phyloP scores from a whole-genome alignment of 148 eudicot species.

The Linanthus parryae region DNA sequence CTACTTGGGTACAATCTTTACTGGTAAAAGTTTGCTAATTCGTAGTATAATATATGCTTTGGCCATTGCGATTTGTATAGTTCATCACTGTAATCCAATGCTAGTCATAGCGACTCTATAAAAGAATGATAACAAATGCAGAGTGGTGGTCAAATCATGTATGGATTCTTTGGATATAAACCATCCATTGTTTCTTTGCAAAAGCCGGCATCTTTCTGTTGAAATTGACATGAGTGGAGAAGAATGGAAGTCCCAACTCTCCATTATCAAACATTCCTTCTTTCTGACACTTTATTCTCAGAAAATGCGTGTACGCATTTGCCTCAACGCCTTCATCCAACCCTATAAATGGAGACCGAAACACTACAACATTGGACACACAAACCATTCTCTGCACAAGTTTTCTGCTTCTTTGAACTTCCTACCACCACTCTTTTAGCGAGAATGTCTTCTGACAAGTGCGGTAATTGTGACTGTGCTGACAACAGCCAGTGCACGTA shows the following conservation, averaged over 20 bases:
- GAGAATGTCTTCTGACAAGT: constrained; percentile 36
- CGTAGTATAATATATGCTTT: too few relatives aligned
- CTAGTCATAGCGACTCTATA: too few relatives aligned
- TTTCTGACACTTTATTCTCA: constrained; percentile 4
- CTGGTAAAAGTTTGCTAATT: too few relatives aligned
- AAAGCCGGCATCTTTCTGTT: too few relatives aligned
- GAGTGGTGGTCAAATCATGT: too few relatives aligned
- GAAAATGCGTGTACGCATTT: constrained; percentile 19
- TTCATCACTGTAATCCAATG: too few relatives aligned
- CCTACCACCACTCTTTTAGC: neutral
- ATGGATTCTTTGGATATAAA: too few relatives aligned
- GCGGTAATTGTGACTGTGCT: constrained; percentile 42
- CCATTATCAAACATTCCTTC: constrained; percentile 23
- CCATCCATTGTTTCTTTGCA: too few relatives aligned
- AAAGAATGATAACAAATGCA: too few relatives aligned
- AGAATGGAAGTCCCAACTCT: constrained; percentile 12
- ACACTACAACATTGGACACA: constrained; percentile 3
- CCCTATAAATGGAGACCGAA: constrained; percentile 26
- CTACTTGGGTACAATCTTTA: too few relatives aligned
- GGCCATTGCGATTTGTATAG: too few relatives aligned
- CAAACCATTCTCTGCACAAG: too few relatives aligned
- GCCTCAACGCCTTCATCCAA: neutral
- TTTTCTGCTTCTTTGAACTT: constrained; percentile 1
- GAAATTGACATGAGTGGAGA: constrained; percentile 30
- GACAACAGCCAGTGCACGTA: constrained; percentile 48